Evolutionary conservation across 306 rosid genomes (phyloP), one percentile per base, ranked within the genome.

Genomic region (Prunus mira): DNA sequence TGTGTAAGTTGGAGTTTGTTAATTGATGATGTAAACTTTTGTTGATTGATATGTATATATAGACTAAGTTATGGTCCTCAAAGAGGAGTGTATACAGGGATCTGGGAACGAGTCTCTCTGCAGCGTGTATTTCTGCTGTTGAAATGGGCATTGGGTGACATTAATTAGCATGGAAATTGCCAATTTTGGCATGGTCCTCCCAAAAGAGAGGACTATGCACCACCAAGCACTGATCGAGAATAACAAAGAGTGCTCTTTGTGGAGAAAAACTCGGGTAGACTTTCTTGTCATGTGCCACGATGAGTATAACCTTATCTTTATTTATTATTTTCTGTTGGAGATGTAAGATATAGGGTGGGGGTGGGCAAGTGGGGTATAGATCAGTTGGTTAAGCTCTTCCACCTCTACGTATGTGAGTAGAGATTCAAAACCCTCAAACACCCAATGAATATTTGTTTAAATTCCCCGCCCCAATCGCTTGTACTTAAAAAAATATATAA

Each of bases 91-190:
- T 15, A 24, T 22, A 56, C 22, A 20, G 67, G 74, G 49, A 38
- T 12, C 32, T 6, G 20, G 8, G 55, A 65, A 43, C 41, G 54
- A 30, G 72, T 19, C 61, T 70, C 66, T 58, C 38, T 58, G 9
- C 12, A 14, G 76, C 83, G 58, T 43, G 74, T 70, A 61, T 69
- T 73, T 81, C 83, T 85, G 86, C 91, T 38, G 54, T 32, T 61
- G 79, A 84, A 82, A 24, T 60, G 86, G 82, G 41, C 67, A 66
- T 22, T 28, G 32, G 9, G 32, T 30, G 51, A 41, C n/a, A 2
- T 38, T 24, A 12, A 13, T 60, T 24, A 12, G 65, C 5, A 25
- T 15, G 67, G 12, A 28, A 28, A 8, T n/a, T 13, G 14, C 38
- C 51, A 41, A 14, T 8, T 61, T 25, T 19, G 28, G 12, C 5